These are phyloP conservation scores for Globisporangium nunn DNA, from an alignment of 352 stramenopile species.

Conservation along the genomic window DNA sequence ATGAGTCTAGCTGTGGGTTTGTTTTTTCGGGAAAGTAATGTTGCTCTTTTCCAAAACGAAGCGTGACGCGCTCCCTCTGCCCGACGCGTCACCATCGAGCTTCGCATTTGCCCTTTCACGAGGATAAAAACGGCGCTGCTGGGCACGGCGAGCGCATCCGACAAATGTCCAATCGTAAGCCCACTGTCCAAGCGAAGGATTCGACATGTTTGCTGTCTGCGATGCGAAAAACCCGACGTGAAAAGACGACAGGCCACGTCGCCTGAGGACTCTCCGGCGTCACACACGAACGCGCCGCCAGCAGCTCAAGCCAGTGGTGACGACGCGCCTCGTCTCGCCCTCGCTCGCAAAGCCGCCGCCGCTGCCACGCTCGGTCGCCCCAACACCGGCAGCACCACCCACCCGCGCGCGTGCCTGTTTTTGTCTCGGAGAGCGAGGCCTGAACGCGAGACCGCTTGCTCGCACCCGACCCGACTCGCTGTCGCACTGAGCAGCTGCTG, in stretches of 20 bases:
- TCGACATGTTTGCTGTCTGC: neutral
- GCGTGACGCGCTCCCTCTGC: too few species aligned
- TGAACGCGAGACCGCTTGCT: too few species aligned
- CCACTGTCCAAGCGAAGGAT: neutral
- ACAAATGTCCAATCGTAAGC: neutral
- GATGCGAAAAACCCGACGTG: neutral
- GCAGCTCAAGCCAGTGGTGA: neutral
- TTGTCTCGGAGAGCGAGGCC: neutral
- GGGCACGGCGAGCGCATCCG: too few species aligned
- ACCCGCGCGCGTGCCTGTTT: neutral
- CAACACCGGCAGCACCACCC: too few species aligned
- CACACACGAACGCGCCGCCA: conserved; percentile 1
- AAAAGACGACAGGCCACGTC: neutral
- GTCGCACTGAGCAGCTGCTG: neutral
- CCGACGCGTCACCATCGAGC: too few species aligned
- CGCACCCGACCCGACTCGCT: neutral
- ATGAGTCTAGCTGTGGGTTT: too few species aligned
- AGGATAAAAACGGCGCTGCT: too few species aligned
- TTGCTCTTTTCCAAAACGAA: too few species aligned
- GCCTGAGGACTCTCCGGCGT: neutral
- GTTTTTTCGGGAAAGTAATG: too few species aligned
- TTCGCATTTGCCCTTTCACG: too few species aligned
- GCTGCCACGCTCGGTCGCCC: too few species aligned
- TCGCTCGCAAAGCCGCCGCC: neutral
- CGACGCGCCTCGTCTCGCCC: neutral